These are phyloP conservation scores for Murraya paniculata DNA, from an alignment of 345 rosid genomes.

Conservation along the genomic window DNA sequence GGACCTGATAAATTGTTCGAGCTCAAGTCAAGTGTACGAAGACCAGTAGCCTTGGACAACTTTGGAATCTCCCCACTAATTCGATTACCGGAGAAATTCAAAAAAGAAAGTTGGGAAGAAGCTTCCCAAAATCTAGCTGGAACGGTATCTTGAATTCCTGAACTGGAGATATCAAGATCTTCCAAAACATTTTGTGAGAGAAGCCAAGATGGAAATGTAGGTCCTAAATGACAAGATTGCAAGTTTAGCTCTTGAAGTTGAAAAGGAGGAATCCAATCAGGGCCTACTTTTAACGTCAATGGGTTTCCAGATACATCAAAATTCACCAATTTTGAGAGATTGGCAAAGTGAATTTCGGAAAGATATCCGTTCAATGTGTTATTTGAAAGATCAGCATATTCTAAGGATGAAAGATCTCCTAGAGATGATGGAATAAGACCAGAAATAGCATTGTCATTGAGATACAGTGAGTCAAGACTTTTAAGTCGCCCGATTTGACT, in stretches of 20 bases:
- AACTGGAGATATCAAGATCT: conserved; percentile 21
- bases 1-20: conserved; percentile 20
- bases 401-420: not conserved
- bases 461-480: not conserved
- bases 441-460: not conserved
- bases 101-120: not conserved
- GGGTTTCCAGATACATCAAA: conserved; percentile 24
- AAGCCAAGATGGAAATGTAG: conserved; percentile 34
- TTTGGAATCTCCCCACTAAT: conserved; percentile 23
- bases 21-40: not conserved
- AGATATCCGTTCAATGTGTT: not conserved
- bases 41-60: not conserved
- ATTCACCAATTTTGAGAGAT: conserved; percentile 15
- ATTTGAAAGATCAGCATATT: not conserved
- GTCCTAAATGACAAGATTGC: conserved; percentile 23
- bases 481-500: not conserved
- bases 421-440: not conserved
- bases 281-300: conserved; percentile 9
- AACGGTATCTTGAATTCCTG: conserved; percentile 22
- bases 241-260: conserved; percentile 6
- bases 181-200: not conserved
- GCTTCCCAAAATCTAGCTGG: conserved; percentile 27
- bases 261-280: conserved; percentile 33
- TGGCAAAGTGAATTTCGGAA: conserved; percentile 19
- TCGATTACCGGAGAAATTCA: conserved; percentile 31